Conservation (phyloP, 352 stramenopile genomes). For the Saprolegnia diclina region DNA sequence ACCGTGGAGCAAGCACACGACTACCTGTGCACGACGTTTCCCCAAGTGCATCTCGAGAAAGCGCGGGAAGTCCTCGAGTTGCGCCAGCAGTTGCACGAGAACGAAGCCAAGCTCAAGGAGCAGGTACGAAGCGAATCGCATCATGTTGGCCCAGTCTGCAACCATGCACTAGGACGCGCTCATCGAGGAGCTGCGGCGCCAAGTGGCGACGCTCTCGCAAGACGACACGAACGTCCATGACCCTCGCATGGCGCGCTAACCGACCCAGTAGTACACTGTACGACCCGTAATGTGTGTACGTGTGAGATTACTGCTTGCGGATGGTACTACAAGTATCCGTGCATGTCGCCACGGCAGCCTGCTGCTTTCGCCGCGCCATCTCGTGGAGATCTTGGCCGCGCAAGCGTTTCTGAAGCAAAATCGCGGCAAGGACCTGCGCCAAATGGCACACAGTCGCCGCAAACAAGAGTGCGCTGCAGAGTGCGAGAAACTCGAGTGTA, state of each 20-base stretch:
- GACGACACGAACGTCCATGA: slow-evolving; percentile 1
- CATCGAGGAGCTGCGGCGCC: slow-evolving; percentile 21
- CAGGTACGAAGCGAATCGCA: background rate
- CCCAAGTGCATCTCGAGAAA: slow-evolving; percentile 20
- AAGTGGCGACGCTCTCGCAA: slow-evolving; percentile 12
- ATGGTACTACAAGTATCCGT: background rate
- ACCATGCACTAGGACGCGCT: slow-evolving; percentile 16
- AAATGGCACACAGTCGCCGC: background rate
- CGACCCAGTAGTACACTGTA: background rate
- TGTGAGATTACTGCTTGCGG: background rate
- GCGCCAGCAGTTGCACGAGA: slow-evolving; percentile 16
- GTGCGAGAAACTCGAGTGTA: background rate
- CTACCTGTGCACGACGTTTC: slow-evolving; percentile 12
- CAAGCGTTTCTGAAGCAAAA: slow-evolving; percentile 6
- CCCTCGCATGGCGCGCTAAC: background rate
- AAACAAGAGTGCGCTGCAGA: background rate
- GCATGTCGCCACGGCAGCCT: background rate
- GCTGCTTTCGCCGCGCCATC: background rate
- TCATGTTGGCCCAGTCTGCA: background rate
- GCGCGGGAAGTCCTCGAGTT: slow-evolving; percentile 20
- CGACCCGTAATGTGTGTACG: too few relatives aligned
- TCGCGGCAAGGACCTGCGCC: background rate
- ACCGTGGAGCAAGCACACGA: slow-evolving; percentile 10
- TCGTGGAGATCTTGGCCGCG: background rate
- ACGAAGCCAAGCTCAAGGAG: slow-evolving; percentile 5